phyloP scores from a whole-genome alignment of 2,329 filamentous ascomycete species.

The Didymellaceae sp. region DNA sequence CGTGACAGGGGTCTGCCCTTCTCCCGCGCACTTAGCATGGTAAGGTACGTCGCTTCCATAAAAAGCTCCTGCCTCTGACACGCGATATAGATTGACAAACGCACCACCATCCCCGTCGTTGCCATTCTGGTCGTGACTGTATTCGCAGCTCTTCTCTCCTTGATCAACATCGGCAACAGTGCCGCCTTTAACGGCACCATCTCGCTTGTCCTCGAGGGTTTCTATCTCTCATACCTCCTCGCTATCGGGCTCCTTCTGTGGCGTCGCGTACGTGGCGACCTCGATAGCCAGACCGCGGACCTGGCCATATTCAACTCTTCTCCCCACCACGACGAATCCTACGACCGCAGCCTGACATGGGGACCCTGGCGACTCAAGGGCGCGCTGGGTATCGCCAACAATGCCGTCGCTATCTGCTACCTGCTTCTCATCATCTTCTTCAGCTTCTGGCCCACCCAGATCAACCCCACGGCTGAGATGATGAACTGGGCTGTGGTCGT shows the following conservation, averaged over 20 bases:
- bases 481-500: conserved; percentile 48
- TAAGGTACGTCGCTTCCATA: conserved; percentile 12
- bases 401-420: conserved; percentile 42
- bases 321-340: conserved; percentile 24
- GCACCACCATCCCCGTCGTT: conserved; percentile 53
- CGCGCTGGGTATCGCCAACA: conserved; percentile 38
- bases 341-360: conserved; percentile 37
- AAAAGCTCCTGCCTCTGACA: conserved; percentile 12
- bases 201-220: conserved; percentile 45
- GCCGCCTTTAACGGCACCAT: conserved; percentile 47
- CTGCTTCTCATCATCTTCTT: conserved; percentile 45
- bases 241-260: conserved; percentile 43
- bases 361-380: conserved; percentile 46
- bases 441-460: conserved; percentile 42
- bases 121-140: conserved; percentile 56
- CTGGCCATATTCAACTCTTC: conserved; percentile 32
- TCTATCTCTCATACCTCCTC: conserved; percentile 47
- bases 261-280: conserved; percentile 44
- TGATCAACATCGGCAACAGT: conserved; percentile 61
- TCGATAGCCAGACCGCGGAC: conserved; percentile 29
- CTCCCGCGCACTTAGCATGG: conserved; percentile 37
- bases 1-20: conserved; percentile 54
- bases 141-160: conserved; percentile 53
- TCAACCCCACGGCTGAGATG: conserved; percentile 21
- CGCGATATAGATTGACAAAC: conserved; percentile 39